Conservation (phyloP, 805 yeast genomes). For the Candida adriatica region DNA sequence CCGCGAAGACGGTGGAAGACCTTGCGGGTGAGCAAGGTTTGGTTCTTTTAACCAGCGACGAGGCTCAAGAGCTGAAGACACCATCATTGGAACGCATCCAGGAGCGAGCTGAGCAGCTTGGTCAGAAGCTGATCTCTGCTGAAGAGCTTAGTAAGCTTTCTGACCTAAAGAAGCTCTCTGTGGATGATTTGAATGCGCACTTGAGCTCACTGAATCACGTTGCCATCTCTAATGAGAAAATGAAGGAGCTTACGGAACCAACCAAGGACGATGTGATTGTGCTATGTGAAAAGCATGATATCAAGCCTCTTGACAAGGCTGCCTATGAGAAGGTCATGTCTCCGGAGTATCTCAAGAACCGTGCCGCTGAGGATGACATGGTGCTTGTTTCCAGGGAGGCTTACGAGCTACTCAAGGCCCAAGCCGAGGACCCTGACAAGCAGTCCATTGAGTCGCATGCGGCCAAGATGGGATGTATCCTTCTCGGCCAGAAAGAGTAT, state of each 20-base stretch:
- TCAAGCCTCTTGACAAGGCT: background rate
- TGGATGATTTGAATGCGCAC: background rate
- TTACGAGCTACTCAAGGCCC: slow-evolving; percentile 14
- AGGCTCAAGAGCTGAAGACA: slow-evolving; percentile 6
- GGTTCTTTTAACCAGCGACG: slow-evolving; percentile 9
- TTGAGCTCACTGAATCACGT: too few species aligned
- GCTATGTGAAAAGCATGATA: background rate
- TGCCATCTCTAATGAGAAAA: too few species aligned
- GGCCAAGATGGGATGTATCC: slow-evolving; percentile 14
- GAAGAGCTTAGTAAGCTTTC: slow-evolving; percentile 15
- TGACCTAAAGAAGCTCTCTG: background rate
- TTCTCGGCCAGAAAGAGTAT: slow-evolving; percentile 21
- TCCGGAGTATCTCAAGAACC: slow-evolving; percentile 3
- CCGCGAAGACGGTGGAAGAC: slow-evolving; percentile 23
- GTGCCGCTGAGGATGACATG: slow-evolving; percentile 7
- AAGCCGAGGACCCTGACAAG: slow-evolving; percentile 20
- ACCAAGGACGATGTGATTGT: background rate
- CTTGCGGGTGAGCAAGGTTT: slow-evolving; percentile 22
- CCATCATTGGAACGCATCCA: slow-evolving; percentile 13
- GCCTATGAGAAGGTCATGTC: slow-evolving; percentile 5
- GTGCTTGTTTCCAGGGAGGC: slow-evolving; percentile 19
- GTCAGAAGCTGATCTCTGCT: too few species aligned
- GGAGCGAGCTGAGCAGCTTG: slow-evolving; percentile 3
- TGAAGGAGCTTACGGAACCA: too few species aligned
- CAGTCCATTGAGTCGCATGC: slow-evolving; percentile 15